Percentiles rank a stretch among this genome's conserved stretches.
These are phyloP conservation scores for Fraxinus xanthoxyloides DNA, from an alignment of 305 asterid genomes.

Conservation along the genomic window DNA sequence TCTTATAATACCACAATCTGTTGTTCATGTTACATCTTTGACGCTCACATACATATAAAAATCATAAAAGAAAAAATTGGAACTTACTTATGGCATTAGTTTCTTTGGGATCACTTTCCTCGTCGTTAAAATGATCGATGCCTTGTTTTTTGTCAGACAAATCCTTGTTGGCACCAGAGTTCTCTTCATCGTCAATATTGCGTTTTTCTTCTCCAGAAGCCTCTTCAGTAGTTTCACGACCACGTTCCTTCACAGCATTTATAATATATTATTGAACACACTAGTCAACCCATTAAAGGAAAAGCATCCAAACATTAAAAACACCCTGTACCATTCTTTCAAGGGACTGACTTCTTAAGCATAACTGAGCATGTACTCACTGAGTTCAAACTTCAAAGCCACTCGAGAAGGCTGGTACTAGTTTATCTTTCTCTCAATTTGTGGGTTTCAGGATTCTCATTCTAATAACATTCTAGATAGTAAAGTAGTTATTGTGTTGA, in stretches of 20 bases:
- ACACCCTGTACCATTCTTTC: neutral
- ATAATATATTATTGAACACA: slow-evolving; percentile 10
- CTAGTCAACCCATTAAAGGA: neutral
- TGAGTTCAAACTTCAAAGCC: neutral
- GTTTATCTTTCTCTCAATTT: neutral
- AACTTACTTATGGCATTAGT: slow-evolving; percentile 78
- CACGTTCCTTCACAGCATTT: slow-evolving; percentile 40
- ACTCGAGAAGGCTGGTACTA: neutral
- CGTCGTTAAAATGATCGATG: slow-evolving; percentile 70
- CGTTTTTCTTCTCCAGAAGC: slow-evolving; percentile 35
- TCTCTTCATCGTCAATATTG: slow-evolving; percentile 25
- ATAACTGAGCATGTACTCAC: neutral
- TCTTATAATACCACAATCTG: neutral
- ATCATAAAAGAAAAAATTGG: slow-evolving; percentile 9
- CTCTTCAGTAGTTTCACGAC: slow-evolving; percentile 35
- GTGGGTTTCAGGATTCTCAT: neutral
- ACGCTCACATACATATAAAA: neutral
- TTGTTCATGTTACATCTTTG: neutral
- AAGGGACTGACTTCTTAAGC: neutral
- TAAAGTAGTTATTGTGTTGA: neutral
- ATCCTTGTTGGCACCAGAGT: slow-evolving; percentile 19
- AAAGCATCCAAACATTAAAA: neutral
- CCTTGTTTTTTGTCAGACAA: slow-evolving; percentile 44
- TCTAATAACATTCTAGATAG: neutral
- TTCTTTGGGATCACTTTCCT: slow-evolving; percentile 65